A percentile compares a stretch with the other conserved stretches of the same genome.
These are phyloP conservation scores for Gentiana macrophylla DNA, from an alignment of 257 asterid genomes.

Conservation along the genomic window DNA sequence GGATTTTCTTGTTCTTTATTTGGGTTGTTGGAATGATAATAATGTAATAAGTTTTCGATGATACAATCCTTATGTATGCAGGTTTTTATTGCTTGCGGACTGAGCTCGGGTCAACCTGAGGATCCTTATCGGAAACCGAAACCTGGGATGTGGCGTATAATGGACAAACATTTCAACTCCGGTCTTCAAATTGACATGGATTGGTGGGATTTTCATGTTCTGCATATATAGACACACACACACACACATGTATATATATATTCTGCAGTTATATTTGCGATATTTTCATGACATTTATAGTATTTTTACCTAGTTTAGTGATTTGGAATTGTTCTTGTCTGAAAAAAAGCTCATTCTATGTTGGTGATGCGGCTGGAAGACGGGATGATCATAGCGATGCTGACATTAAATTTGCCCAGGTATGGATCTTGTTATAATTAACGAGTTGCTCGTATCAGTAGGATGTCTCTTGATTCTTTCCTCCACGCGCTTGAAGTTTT, in stretches of 20 bases:
- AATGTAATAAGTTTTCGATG: neutral
- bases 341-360: conserved; percentile 66
- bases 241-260: neutral
- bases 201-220: conserved; percentile 29
- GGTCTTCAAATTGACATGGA: conserved; percentile 69
- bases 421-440: conserved; percentile 2
- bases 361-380: conserved; percentile 99
- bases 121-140: conserved; percentile 87
- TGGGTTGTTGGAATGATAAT: too few relatives aligned
- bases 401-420: conserved; percentile 88
- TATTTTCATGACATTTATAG: neutral
- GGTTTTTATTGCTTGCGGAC: conserved; percentile 96
- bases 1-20: conserved; percentile 5
- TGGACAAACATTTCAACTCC: conserved; percentile 88
- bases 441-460: too few relatives aligned
- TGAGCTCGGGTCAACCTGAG: conserved; percentile 34
- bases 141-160: conserved; percentile 88
- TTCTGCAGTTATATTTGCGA: neutral
- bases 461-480: too few relatives aligned
- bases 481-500: too few relatives aligned
- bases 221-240: neutral
- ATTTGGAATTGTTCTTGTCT: conserved; percentile 4
- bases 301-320: too few relatives aligned
- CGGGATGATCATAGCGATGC: conserved; percentile 78
- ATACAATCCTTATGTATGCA: conserved; percentile 20